Conservation (phyloP, 2,329 filamentous ascomycete genomes). For the Penicillium sp. region DNA sequence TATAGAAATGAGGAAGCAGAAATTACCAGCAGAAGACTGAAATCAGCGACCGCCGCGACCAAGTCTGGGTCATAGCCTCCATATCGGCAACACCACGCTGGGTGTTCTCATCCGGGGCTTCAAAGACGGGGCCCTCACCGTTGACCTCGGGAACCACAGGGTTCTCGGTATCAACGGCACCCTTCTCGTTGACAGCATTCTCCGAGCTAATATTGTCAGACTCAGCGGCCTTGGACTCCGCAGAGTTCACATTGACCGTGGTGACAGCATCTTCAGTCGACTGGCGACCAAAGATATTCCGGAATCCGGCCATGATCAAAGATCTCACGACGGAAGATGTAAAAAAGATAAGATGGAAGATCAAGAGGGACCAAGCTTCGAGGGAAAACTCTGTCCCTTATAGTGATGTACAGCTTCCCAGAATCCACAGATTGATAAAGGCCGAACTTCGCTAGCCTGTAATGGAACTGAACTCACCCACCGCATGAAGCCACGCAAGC, state of each 20-base stretch:
- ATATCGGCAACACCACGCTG: slow-evolving; percentile 48
- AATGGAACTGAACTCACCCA: not conserved
- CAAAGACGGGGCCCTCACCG: not conserved
- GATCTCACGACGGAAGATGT: not conserved
- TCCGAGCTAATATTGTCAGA: not conserved
- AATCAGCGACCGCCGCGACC: slow-evolving; percentile 37
- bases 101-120: slow-evolving; percentile 19
- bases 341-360: not conserved
- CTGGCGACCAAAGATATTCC: slow-evolving; percentile 2
- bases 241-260: not conserved
- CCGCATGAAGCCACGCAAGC: slow-evolving; percentile 1
- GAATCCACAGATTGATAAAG: slow-evolving; percentile 10
- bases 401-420: not conserved
- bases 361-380: not conserved
- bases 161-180: not conserved
- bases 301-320: slow-evolving; percentile 2
- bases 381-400: slow-evolving; percentile 5
- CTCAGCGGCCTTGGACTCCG: not conserved
- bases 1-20: not conserved
- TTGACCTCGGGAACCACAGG: not conserved
- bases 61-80: slow-evolving; percentile 48
- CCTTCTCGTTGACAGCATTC: not conserved
- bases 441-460: not conserved
- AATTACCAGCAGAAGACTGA: slow-evolving; percentile 18
- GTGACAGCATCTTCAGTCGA: not conserved